Evolutionary conservation across 257 asterid genomes (phyloP).

Genomic region (Lycium barbarum): DNA sequence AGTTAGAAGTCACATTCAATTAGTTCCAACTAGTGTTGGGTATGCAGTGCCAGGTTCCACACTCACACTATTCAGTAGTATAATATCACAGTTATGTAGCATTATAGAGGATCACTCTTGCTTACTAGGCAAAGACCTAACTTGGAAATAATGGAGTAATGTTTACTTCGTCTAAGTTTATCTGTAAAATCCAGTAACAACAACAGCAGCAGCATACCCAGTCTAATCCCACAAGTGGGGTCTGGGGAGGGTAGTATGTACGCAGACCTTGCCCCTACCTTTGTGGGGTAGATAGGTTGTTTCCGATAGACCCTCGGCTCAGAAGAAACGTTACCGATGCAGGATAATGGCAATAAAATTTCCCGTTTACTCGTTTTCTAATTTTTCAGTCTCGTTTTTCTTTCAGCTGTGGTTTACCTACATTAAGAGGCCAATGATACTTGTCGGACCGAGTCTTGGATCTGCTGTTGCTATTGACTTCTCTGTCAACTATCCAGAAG

Average conservation of each 20-base stretch:
- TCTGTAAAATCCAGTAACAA: background rate
- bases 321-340: too few species aligned
- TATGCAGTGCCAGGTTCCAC: background rate
- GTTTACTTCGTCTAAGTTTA: background rate
- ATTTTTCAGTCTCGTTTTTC: background rate
- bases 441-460: slow-evolving; percentile 98
- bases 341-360: background rate
- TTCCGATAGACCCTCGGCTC: too few species aligned
- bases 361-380: background rate
- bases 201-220: too few species aligned
- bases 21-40: background rate
- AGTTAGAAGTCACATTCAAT: background rate
- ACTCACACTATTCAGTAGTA: background rate
- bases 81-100: slow-evolving; percentile 21
- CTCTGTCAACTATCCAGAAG: slow-evolving; percentile 71
- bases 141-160: background rate
- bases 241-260: too few species aligned
- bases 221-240: too few species aligned
- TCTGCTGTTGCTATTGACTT: slow-evolving; percentile 93
- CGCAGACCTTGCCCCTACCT: too few species aligned
- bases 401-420: slow-evolving; percentile 76
- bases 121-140: background rate
- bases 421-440: slow-evolving; percentile 74
- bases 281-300: too few species aligned
- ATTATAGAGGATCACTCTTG: background rate